phyloP scores from a whole-genome alignment of 306 rosid species.

The Ceratonia siliqua region DNA sequence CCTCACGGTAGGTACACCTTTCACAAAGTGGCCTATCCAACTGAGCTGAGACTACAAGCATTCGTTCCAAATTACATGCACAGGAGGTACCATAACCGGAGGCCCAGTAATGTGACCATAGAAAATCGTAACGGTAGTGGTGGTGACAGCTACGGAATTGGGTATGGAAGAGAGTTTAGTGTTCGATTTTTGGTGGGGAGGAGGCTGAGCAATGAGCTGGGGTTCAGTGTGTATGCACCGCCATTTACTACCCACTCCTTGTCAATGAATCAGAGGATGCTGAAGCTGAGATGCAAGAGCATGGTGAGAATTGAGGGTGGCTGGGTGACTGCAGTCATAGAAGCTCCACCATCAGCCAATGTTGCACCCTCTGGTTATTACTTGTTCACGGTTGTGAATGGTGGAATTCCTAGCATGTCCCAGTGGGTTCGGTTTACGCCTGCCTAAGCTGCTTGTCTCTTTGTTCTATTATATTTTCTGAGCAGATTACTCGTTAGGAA shows the following conservation, averaged over 20 bases:
- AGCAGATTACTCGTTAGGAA: background rate
- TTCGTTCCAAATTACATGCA: conserved; percentile 69
- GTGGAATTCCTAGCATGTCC: conserved; percentile 69
- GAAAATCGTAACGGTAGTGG: background rate
- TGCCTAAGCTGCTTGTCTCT: background rate
- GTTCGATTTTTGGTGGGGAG: conserved; percentile 46
- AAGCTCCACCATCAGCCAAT: conserved; percentile 64
- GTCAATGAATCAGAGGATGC: conserved; percentile 77
- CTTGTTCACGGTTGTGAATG: conserved; percentile 65
- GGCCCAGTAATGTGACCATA: conserved; percentile 60
- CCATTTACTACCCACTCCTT: conserved; percentile 77
- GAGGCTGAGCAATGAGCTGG: conserved; percentile 36
- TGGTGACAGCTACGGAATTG: conserved; percentile 18
- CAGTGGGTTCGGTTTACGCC: conserved; percentile 61
- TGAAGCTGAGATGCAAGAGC: conserved; percentile 56
- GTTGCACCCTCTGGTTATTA: conserved; percentile 77
- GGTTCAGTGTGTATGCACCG: conserved; percentile 61
- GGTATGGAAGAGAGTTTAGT: conserved; percentile 54
- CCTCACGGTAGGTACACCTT: conserved; percentile 55
- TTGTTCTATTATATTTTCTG: background rate
- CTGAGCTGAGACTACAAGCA: conserved; percentile 81
- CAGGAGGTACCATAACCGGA: conserved; percentile 36
- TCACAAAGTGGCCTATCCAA: conserved; percentile 58
- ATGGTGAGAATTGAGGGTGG: conserved; percentile 26
- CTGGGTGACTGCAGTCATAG: conserved; percentile 50